phyloP scores from a whole-genome alignment of 495 filamentous ascomycete species.

The Talaromyces wortmannii region DNA sequence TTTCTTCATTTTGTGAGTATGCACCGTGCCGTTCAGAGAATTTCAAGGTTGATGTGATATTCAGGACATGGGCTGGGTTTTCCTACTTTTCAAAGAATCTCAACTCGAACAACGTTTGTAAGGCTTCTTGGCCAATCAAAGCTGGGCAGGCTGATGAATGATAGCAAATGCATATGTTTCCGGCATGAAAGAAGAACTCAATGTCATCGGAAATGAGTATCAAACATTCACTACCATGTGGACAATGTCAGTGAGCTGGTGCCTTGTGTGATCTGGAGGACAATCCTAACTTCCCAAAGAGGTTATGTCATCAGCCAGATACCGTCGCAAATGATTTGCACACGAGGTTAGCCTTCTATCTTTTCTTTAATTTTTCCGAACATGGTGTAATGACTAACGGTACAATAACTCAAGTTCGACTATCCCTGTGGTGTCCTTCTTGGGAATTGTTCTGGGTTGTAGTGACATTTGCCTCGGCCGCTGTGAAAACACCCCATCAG shows the following conservation, averaged over 20 bases:
- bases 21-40: background rate
- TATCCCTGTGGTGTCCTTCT: background rate
- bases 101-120: conserved; percentile 1
- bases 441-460: conserved; percentile 2
- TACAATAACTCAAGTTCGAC: background rate
- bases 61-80: background rate
- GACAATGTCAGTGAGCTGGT: background rate
- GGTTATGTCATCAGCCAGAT: conserved; percentile 3
- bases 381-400: too few species aligned
- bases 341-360: background rate
- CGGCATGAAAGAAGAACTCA: conserved; percentile 55
- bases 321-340: conserved; percentile 1
- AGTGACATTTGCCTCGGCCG: background rate
- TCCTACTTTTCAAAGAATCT: conserved; percentile 2
- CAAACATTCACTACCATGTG: conserved; percentile 1
- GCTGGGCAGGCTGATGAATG: background rate
- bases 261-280: background rate
- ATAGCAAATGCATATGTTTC: conserved; percentile 54
- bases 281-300: background rate
- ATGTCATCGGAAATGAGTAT: conserved; percentile 42
- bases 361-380: background rate
- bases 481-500: conserved; percentile 1
- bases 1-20: background rate
- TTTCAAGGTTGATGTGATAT: background rate
- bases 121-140: too few species aligned